These are phyloP conservation scores for Malassezia yamatoensis DNA, from an alignment of 1,284 basidiomycete genomes.

Conservation along the genomic window DNA sequence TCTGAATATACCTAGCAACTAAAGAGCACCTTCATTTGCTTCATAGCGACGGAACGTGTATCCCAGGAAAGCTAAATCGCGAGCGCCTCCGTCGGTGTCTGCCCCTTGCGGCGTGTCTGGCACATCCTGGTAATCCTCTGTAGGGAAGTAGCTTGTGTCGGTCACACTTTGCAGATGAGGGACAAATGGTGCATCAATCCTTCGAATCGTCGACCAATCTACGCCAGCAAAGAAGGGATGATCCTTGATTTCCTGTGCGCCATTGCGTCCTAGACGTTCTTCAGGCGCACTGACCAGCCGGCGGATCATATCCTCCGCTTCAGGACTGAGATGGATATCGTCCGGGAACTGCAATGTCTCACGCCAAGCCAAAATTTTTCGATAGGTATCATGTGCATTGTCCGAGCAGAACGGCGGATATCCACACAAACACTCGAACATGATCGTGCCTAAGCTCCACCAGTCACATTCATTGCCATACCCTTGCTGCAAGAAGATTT, in stretches of 20 bases:
- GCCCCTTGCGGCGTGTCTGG: constrained; percentile 52
- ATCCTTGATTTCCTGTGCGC: constrained; percentile 75
- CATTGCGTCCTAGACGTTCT: constrained; percentile 57
- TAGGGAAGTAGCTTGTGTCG: constrained; percentile 93
- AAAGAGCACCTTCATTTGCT: constrained; percentile 34
- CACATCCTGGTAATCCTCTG: constrained; percentile 80
- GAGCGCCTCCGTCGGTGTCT: constrained; percentile 36
- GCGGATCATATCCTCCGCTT: constrained; percentile 82
- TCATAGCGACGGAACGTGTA: constrained; percentile 45
- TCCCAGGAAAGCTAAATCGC: constrained; percentile 44
- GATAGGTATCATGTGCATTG: constrained; percentile 92
- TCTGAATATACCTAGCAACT: neutral
- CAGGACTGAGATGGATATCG: constrained; percentile 82
- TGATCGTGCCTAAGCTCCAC: constrained; percentile 80
- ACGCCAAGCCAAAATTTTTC: constrained; percentile 94
- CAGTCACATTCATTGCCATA: constrained; percentile 98
- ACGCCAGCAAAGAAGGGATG: constrained; percentile 95
- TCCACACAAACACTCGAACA: constrained; percentile 93
- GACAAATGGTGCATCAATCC: constrained; percentile 91
- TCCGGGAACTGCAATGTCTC: constrained; percentile 81
- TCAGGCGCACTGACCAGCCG: constrained; percentile 72
- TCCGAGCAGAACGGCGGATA: constrained; percentile 97
- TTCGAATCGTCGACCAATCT: constrained; percentile 79
- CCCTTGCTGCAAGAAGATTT: constrained; percentile 93
- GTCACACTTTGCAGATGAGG: constrained; percentile 73